These are phyloP conservation scores for Fusarium sp. DNA, from an alignment of 2,329 filamentous ascomycete genomes.

Conservation along the genomic window DNA sequence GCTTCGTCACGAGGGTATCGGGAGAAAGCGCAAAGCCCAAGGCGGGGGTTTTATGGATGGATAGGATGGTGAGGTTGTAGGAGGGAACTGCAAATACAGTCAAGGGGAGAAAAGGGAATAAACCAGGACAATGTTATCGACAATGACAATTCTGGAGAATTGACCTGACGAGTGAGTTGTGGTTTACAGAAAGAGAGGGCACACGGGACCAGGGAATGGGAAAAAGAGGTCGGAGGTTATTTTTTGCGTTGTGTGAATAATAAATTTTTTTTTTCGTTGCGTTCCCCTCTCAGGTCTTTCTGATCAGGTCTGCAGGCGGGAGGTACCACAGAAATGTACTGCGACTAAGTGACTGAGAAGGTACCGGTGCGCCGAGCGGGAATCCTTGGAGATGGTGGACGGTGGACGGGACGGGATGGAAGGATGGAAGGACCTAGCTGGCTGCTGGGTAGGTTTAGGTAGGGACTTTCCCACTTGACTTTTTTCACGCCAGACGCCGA, in stretches of 20 bases:
- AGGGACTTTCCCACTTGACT: slow-evolving; percentile 27
- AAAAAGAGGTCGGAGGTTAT: slow-evolving; percentile 53
- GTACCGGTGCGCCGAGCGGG: slow-evolving; percentile 41
- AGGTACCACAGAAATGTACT: slow-evolving; percentile 34
- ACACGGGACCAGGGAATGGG: slow-evolving; percentile 46
- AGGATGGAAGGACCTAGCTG: slow-evolving; percentile 28
- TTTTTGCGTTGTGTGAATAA: slow-evolving; percentile 60
- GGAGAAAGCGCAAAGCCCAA: slow-evolving; percentile 33
- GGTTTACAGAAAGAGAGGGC: slow-evolving; percentile 50
- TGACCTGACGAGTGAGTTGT: slow-evolving; percentile 49
- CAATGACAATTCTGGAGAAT: slow-evolving; percentile 52
- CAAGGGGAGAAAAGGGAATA: slow-evolving; percentile 20
- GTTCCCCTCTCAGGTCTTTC: slow-evolving; percentile 45
- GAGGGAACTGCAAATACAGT: slow-evolving; percentile 9
- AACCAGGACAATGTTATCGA: slow-evolving; percentile 31
- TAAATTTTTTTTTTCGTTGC: slow-evolving; percentile 58
- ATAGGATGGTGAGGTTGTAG: slow-evolving; percentile 5
- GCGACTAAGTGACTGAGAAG: slow-evolving; percentile 36
- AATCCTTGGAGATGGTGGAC: slow-evolving; percentile 35
- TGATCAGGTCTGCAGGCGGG: slow-evolving; percentile 9
- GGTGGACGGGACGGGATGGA: slow-evolving; percentile 24
- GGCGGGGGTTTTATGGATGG: slow-evolving; percentile 24
- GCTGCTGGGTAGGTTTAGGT: too few species aligned
- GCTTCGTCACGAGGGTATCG: slow-evolving; percentile 35
- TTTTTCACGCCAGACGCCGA: slow-evolving; percentile 6